Base-by-base conservation (phyloP, 108 stramenopile genomes). In the Fragilaria radians region DNA sequence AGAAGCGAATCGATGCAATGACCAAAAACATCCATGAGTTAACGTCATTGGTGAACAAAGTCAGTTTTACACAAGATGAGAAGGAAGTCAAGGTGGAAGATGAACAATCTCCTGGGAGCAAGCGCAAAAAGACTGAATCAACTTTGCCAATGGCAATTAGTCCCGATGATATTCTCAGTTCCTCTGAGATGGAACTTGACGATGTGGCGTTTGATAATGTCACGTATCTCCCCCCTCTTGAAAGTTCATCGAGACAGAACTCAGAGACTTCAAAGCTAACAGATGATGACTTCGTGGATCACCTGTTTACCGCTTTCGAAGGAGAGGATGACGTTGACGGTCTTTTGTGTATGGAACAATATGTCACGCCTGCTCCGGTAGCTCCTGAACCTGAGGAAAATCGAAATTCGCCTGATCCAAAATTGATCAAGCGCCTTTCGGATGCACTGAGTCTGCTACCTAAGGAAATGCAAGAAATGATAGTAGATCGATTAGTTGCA, bases 21-120 rank as follows among this genome's bases (percentile, higher is more conserved):
- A 81, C 80, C 19, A 90, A 86, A 60, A 88, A 87, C 55, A 88
- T 91, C 60, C 81, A 88, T 61, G 65, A 83, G 48, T 71, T 91
- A 4, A 79, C 90, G 0, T 61, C 67, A 14, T 55, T 91, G 62
- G 84, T 88, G 4, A 67, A 83, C 55, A 84, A 81, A 32, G 84
- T 88, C 11, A 68, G 77, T 28, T 52, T 85, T 3, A 63, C 67
- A 11, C 71, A 80, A n/a, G 54, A 73, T 24, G 66, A 65, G 28
- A 47, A 48, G 29, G 46, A 52, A 19, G 66, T 46, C 29, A 65
- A 61, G 49, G 46, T 60, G 18, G 62, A 57, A 19, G 47, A 51
- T 17, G 36, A 31, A 1, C 28, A 28, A 21, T 24, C 42, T 62
- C 46, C 70, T 70, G 70, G 67, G 11, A 56, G 53, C 2, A 62